Evolutionary conservation across 768 basidiomycete genomes (phyloP).

Genomic region (Suillus brevipes): DNA sequence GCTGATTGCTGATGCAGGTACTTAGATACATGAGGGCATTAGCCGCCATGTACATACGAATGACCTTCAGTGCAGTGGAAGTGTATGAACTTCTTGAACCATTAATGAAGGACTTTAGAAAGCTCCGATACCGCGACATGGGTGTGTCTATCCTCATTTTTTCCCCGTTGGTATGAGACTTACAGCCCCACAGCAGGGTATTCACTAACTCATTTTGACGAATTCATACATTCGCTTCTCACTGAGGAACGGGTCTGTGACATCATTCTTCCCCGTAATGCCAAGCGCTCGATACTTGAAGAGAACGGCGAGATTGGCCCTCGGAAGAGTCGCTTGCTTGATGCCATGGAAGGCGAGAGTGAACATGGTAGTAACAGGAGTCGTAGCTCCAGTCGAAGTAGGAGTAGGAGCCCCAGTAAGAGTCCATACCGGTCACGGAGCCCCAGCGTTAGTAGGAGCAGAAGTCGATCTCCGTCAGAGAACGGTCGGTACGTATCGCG

Average conservation of each 20-base stretch:
- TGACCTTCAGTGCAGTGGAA: conserved; percentile 89
- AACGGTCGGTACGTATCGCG: conserved; percentile 63
- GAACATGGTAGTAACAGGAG: conserved; percentile 49
- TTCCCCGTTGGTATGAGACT: neutral
- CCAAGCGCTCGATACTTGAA: conserved; percentile 84
- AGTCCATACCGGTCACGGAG: conserved; percentile 28
- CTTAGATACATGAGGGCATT: conserved; percentile 89
- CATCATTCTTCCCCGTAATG: conserved; percentile 89
- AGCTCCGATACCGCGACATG: conserved; percentile 78
- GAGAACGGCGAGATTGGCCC: conserved; percentile 89
- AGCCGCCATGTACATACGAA: conserved; percentile 90
- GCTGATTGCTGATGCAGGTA: conserved; percentile 5
- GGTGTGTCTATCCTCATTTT: conserved; percentile 46
- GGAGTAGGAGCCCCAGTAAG: conserved; percentile 29
- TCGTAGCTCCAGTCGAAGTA: conserved; percentile 32
- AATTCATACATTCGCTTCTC: conserved; percentile 83
- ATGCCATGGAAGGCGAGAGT: conserved; percentile 79
- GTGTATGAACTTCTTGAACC: conserved; percentile 95
- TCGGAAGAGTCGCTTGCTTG: conserved; percentile 81
- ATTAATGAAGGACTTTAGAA: conserved; percentile 89
- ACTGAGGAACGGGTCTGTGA: conserved; percentile 94
- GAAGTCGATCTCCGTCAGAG: conserved; percentile 41
- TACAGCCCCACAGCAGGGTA: conserved; percentile 66
- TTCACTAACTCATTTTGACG: conserved; percentile 84
- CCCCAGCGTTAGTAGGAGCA: conserved; percentile 18